Base-by-base conservation (phyloP, 2,329 filamentous ascomycete species). In the Cercospora janseana region DNA sequence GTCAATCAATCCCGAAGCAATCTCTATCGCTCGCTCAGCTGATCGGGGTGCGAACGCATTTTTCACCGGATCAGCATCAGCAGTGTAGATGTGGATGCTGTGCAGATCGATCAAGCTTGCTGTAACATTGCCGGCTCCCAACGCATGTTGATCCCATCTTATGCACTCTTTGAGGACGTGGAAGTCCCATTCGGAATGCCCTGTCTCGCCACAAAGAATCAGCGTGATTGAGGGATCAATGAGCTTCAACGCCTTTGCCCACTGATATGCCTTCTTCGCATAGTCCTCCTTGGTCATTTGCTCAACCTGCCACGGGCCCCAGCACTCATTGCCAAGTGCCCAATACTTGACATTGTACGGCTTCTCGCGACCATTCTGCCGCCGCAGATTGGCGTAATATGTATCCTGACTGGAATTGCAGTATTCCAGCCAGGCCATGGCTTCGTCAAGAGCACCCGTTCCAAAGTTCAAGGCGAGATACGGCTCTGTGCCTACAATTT, bases 321-420 rank as follows among this genome's bases (percentile, higher is more conserved):
- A 86, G 67, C 77, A 77, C 62, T 85, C 82, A 69, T 93, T 93
- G 7, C 88, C 88, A 20, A 93, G 79, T 1, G 86, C 87, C 88
- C 88, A 93, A 75, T 91, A 92, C 70, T 88, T 89, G 62, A 91
- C 80, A 52, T 84, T 83, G 70, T 92, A 92, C 4, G 88, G 88
- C 70, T 89, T 80, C 49, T 84, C 77, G 24, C 80, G 83, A 8
- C 88, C 88, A 69, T 93, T 85, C 60, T 85, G 77, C 9, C 88
- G 79, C 24, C 88, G 82, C 42, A 91, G 75, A 65, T 92, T 91
- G 55, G 88, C 88, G 66, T 89, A 93, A 74, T 92, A 79, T 7
- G 86, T 91, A 69, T 91, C 79, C 48, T 78, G 75, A n/a, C 78
- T 80, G 2, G 82, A 83, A 71, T 93, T 93, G 75, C 88, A 93